A percentile compares a stretch with the other conserved stretches of the same genome.
Evolutionary conservation across 805 yeast species (phyloP).

Genomic region (Saccharomycopsis fibuligera): DNA sequence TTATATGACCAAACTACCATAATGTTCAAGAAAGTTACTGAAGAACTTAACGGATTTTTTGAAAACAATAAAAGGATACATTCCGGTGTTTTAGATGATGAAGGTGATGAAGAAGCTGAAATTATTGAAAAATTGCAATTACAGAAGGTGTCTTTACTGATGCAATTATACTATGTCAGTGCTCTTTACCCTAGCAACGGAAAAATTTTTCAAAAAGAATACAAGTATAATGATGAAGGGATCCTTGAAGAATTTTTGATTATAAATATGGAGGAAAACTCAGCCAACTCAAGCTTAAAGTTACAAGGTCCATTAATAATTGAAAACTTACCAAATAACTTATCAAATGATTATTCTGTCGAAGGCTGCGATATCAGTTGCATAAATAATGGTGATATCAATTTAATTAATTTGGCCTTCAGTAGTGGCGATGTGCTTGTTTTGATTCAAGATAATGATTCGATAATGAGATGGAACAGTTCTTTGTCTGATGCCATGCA

Average conservation of each 20-base stretch:
- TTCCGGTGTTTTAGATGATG: not conserved
- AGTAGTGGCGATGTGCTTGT: constrained; percentile 6
- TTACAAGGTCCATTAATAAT: constrained; percentile 18
- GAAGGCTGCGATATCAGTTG: constrained; percentile 6
- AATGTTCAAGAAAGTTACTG: not conserved
- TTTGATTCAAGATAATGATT: constrained; percentile 1
- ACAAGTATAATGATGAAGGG: not conserved
- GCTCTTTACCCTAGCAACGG: too few species aligned
- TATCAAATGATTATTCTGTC: constrained; percentile 3
- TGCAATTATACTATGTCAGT: constrained; percentile 3
- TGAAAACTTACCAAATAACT: constrained; percentile 2
- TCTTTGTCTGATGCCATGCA: not conserved
- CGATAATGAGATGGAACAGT: constrained; percentile 13
- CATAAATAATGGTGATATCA: constrained; percentile 5
- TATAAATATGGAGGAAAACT: too few species aligned
- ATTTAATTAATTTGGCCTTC: constrained; percentile 8
- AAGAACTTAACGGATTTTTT: not conserved
- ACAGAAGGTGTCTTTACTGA: not conserved
- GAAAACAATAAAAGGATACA: too few species aligned
- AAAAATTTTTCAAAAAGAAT: constrained; percentile 1
- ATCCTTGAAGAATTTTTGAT: not conserved
- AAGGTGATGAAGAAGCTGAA: not conserved
- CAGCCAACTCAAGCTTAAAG: too few species aligned
- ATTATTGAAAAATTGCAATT: not conserved
- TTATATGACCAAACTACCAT: constrained; percentile 1